Percentiles rank a stretch among this genome's conserved stretches.
phyloP scores from a whole-genome alignment of 495 filamentous ascomycete genomes.

The Xylaria nigripes region DNA sequence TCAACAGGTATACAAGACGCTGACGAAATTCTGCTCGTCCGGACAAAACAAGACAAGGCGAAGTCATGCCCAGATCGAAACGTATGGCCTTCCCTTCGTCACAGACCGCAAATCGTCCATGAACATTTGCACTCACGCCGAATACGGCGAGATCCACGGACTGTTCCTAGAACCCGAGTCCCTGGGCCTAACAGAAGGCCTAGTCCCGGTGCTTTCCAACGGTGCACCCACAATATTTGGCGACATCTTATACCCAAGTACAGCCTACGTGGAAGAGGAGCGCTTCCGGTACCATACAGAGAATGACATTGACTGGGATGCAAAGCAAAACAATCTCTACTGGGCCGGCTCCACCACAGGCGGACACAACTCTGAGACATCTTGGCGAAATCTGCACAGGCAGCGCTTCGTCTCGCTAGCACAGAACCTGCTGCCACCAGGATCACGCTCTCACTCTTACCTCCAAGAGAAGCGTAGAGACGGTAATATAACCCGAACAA shows the following conservation, averaged over 20 bases:
- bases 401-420: constrained; percentile 40
- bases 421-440: constrained; percentile 13
- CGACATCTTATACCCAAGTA: constrained; percentile 33
- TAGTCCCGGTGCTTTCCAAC: constrained; percentile 33
- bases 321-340: constrained; percentile 36
- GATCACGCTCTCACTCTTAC: constrained; percentile 8
- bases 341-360: constrained; percentile 47
- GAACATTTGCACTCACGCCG: constrained; percentile 25
- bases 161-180: constrained; percentile 22
- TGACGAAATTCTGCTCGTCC: constrained; percentile 15
- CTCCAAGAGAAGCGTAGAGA: constrained; percentile 9
- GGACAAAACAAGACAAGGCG: neutral
- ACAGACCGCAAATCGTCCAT: constrained; percentile 7
- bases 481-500: constrained; percentile 1
- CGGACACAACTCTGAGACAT: constrained; percentile 22
- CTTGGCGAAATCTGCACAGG: constrained; percentile 38
- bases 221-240: constrained; percentile 28
- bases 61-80: constrained; percentile 2
- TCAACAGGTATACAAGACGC: neutral
- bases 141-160: constrained; percentile 22
- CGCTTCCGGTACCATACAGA: constrained; percentile 29
- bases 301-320: constrained; percentile 34
- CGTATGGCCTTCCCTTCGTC: constrained; percentile 22
- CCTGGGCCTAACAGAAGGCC: constrained; percentile 19
- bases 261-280: constrained; percentile 24